Evolutionary conservation across 371 early-diverging fungal species (phyloP).

Genomic region (Mucor plumbeus): DNA sequence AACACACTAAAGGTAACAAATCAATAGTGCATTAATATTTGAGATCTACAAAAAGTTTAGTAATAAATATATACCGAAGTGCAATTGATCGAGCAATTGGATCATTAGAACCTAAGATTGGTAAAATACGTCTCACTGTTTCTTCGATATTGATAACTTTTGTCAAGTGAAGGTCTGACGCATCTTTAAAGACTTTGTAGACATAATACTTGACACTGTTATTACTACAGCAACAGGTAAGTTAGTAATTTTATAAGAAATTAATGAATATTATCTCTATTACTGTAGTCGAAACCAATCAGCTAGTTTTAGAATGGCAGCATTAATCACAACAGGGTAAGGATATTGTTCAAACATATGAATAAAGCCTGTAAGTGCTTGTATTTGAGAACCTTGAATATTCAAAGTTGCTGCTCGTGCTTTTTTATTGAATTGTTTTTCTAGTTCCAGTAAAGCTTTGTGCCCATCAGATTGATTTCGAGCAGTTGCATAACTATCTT

Average conservation of each 20-base stretch:
- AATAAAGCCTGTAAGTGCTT: conserved; percentile 57
- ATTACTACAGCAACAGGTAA: conserved; percentile 37
- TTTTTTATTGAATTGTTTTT: conserved; percentile 48
- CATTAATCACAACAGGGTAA: conserved; percentile 60
- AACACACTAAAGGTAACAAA: conserved; percentile 40
- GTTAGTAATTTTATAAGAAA: not conserved
- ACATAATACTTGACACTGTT: conserved; percentile 60
- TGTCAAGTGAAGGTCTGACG: conserved; percentile 52
- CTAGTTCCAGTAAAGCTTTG: conserved; percentile 43
- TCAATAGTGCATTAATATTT: too few species aligned
- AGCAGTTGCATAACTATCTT: conserved; percentile 4
- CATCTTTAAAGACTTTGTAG: conserved; percentile 56
- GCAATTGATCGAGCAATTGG: conserved; percentile 59
- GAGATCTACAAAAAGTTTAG: too few species aligned
- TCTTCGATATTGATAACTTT: conserved; percentile 64
- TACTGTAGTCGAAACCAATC: conserved; percentile 65
- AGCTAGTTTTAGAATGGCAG: conserved; percentile 61
- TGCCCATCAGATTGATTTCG: conserved; percentile 44
- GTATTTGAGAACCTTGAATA: conserved; percentile 54
- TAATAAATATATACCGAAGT: conserved; percentile 45
- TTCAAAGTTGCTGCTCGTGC: conserved; percentile 36
- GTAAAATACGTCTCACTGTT: conserved; percentile 55
- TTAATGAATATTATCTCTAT: not conserved
- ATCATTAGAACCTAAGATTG: conserved; percentile 60
- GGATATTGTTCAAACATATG: conserved; percentile 61